Evolutionary conservation across 2,329 filamentous ascomycete genomes (phyloP).

Genomic region (Escovopsis sp.): DNA sequence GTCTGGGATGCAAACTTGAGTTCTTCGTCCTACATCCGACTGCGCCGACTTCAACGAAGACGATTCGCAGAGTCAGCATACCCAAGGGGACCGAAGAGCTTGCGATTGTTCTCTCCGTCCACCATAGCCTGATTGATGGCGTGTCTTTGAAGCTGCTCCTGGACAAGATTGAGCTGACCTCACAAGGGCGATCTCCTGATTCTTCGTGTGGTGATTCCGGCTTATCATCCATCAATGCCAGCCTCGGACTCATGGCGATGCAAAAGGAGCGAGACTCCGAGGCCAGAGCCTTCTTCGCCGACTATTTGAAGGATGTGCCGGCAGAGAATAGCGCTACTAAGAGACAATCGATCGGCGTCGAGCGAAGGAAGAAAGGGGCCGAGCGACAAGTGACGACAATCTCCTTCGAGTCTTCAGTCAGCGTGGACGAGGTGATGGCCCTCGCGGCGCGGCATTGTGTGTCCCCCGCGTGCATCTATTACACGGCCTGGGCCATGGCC

Average conservation of each 20-base stretch:
- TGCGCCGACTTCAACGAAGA: background rate
- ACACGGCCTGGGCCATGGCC: conserved; percentile 5
- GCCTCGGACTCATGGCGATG: background rate
- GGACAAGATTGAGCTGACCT: background rate
- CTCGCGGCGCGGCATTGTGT: background rate
- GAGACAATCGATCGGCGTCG: background rate
- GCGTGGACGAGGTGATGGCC: background rate
- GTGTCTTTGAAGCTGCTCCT: conserved; percentile 2
- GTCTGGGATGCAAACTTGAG: background rate
- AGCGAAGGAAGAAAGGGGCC: background rate
- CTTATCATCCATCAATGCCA: background rate
- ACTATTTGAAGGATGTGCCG: background rate
- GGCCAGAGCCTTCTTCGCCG: background rate
- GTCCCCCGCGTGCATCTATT: conserved; percentile 2
- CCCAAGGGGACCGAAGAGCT: background rate
- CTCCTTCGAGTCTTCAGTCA: background rate
- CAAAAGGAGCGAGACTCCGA: background rate
- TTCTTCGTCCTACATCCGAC: background rate
- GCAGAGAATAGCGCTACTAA: background rate
- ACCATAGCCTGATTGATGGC: conserved; percentile 4
- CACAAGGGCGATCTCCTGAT: background rate
- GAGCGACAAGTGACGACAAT: background rate
- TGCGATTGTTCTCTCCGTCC: conserved; percentile 1
- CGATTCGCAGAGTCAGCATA: background rate
- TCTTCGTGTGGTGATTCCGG: too few species aligned